Evolutionary conservation across 371 early-diverging fungal species (phyloP).

Genomic region (Rhizomucor pusillus): DNA sequence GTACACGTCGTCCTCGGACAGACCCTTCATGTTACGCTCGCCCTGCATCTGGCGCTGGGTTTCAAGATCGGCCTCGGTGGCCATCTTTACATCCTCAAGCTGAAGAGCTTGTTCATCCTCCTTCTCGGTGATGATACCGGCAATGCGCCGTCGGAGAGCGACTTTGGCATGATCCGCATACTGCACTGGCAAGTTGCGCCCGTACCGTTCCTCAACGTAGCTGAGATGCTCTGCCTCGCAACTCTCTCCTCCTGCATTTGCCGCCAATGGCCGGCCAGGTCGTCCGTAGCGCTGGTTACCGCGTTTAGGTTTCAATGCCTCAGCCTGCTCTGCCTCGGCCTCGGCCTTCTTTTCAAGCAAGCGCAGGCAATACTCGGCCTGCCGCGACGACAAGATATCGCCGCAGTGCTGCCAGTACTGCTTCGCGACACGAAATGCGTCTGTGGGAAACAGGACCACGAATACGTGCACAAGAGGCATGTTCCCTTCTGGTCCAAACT

Average conservation of each 20-base stretch:
- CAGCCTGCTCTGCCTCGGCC: not conserved
- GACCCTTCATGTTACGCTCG: constrained; percentile 49
- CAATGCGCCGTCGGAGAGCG: constrained; percentile 77
- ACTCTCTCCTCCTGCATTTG: constrained; percentile 25
- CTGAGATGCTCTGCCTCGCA: constrained; percentile 47
- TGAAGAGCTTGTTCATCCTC: constrained; percentile 8
- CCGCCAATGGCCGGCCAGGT: constrained; percentile 1
- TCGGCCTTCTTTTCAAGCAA: constrained; percentile 54
- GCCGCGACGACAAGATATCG: constrained; percentile 82
- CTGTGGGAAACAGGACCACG: constrained; percentile 73
- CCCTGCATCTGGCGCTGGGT: constrained; percentile 28
- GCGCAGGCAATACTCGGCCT: constrained; percentile 79
- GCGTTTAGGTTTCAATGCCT: not conserved
- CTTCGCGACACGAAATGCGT: constrained; percentile 72
- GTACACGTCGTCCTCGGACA: constrained; percentile 79
- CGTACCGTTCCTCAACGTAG: constrained; percentile 91
- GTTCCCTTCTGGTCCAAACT: constrained; percentile 42
- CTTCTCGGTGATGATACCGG: constrained; percentile 63
- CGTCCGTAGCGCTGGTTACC: constrained; percentile 2
- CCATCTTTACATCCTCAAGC: constrained; percentile 23
- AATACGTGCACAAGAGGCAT: constrained; percentile 48
- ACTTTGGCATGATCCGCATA: constrained; percentile 74
- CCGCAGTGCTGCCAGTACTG: constrained; percentile 96
- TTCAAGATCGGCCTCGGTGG: constrained; percentile 22
- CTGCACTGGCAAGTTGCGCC: constrained; percentile 78